Evolutionary conservation across 768 basidiomycete species (phyloP).

Genomic region (Macrolepiota dolichaula): DNA sequence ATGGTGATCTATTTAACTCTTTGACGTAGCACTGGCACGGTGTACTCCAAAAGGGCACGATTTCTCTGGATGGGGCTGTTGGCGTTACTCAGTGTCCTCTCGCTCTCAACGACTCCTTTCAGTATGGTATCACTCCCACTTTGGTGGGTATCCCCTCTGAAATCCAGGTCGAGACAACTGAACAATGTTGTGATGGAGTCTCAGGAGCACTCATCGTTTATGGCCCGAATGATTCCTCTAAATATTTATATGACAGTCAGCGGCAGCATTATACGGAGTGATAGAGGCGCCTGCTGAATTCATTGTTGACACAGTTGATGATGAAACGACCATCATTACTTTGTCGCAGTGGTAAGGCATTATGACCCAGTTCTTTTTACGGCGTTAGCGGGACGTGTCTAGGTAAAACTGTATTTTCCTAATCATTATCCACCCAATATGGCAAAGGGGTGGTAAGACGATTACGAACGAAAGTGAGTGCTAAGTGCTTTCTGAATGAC

Average conservation of each 20-base stretch:
- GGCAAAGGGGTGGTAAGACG: too few species aligned
- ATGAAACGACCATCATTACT: slow-evolving; percentile 38
- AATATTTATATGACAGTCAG: slow-evolving; percentile 24
- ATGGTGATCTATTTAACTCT: background rate
- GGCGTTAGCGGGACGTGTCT: background rate
- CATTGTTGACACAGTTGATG: slow-evolving; percentile 10
- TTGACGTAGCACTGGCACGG: slow-evolving; percentile 50
- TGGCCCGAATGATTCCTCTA: slow-evolving; percentile 33
- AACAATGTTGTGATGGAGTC: slow-evolving; percentile 49
- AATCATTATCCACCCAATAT: too few species aligned
- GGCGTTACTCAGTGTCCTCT: slow-evolving; percentile 49
- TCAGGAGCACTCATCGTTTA: slow-evolving; percentile 35
- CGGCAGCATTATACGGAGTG: background rate
- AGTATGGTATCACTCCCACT: slow-evolving; percentile 40
- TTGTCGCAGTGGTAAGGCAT: slow-evolving; percentile 33
- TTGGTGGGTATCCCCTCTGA: slow-evolving; percentile 15
- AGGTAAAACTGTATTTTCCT: too few species aligned
- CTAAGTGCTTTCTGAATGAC: too few species aligned
- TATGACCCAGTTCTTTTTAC: background rate
- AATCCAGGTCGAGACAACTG: background rate
- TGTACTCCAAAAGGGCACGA: slow-evolving; percentile 37
- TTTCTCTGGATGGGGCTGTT: slow-evolving; percentile 42
- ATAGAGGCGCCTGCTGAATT: background rate
- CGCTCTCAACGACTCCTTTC: slow-evolving; percentile 34
- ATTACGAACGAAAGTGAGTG: too few species aligned